A percentile compares a stretch with the other conserved stretches of the same genome.
These are phyloP conservation scores for Xylaria sp. DNA, from an alignment of 2,329 filamentous ascomycete genomes.

Conservation along the genomic window DNA sequence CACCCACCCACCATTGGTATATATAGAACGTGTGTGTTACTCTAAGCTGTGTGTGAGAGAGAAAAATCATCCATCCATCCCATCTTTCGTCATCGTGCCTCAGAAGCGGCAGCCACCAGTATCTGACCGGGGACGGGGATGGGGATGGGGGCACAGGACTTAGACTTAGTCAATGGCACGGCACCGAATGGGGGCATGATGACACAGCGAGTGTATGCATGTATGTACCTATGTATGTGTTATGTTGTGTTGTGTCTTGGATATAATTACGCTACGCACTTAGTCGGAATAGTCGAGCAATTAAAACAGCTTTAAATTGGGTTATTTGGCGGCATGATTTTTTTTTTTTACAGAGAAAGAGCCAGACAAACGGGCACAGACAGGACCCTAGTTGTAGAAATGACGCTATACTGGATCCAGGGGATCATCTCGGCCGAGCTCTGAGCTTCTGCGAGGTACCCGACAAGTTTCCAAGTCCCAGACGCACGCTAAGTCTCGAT, in stretches of 20 bases:
- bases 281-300: background rate
- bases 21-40: conserved; percentile 22
- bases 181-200: background rate
- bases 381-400: background rate
- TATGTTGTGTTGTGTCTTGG: background rate
- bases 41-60: background rate
- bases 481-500: background rate
- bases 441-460: background rate
- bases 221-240: too few relatives aligned
- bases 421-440: conserved; percentile 3
- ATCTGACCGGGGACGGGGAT: conserved; percentile 1
- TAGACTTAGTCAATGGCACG: too few relatives aligned
- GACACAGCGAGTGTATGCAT: too few relatives aligned
- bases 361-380: background rate
- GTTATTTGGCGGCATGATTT: conserved; percentile 35
- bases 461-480: background rate
- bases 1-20: conserved; percentile 19
- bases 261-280: background rate
- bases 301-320: conserved; percentile 37
- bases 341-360: too few relatives aligned
- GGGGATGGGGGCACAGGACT: background rate
- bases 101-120: background rate
- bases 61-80: too few relatives aligned
- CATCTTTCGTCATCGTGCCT: conserved; percentile 38
- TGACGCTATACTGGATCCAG: conserved; percentile 32